Evolutionary conservation across 2,329 filamentous ascomycete genomes (phyloP), one percentile per base, ranked within the genome.

Genomic region (Waltergamsia citrina): DNA sequence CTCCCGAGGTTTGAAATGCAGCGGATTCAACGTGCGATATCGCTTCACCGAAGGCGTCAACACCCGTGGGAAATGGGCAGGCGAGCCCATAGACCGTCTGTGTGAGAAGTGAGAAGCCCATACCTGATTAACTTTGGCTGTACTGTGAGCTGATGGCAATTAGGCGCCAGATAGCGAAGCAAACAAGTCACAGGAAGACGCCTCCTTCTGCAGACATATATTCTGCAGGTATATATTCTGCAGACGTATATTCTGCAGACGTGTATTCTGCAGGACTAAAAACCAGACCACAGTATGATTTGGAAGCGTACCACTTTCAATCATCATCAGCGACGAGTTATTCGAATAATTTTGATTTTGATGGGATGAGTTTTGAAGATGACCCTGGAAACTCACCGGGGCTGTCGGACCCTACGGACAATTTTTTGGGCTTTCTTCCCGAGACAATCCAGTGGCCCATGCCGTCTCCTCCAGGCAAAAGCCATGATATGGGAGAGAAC

Each of bases 1-100:
- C 9, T 46, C 47, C 4, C 50, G 48, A 18, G 53, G 53, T 1
- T 37, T 59, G 3, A 33, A 42, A 2, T 59, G 56, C 34, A 49
- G 47, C 7, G 56, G 56, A 0, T 39, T 44, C 4, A 49, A 45
- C 1, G 29, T 38, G 7, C 34, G 45, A 26, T 50, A 49, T 24
- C 43, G 51, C 6, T 56, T 56, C 24, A 11, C 17, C 10, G 39
- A 46, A 31, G 39, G 43, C 4, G 32, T 43, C 9, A 21, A 32
- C 8, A 19, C 18, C 3, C 36, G 8, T 22, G 26, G 27, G 5
- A 43, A 15, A 17, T 28, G 26, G 26, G 26, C 26, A 15, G 26
- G 26, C 26, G 26, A 28, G n/a, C 15, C 26, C 9, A 28, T 28
- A 6, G 14, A 28, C 7, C 15, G 26, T n/a, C n/a, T 28, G 26